Evolutionary conservation across 192 early-diverging fungal species (phyloP), one percentile per base, ranked within the genome.

Genomic region (Geranomyces variabilis): DNA sequence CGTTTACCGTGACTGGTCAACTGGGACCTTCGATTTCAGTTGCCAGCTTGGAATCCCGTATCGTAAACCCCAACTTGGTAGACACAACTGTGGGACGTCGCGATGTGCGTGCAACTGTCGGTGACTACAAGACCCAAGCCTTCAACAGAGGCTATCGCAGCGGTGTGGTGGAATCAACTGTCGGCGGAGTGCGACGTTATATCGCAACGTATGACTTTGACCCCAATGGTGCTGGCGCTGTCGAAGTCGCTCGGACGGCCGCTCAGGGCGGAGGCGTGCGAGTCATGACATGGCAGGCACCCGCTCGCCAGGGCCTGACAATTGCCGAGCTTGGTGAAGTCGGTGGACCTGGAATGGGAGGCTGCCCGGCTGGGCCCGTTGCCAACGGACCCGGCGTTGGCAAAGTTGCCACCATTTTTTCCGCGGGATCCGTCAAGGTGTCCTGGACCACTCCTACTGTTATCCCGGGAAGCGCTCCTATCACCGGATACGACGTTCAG

Each of bases 341-440:
- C 15, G 43, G 43, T 14, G 63, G 63, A 36, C 63, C 63, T 36
- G 63, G 63, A 26, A 45, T 65, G 63, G 44, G 63, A 22, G 63
- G 63, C 30, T 65, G 63, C 44, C 63, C 63, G n/a, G 43, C 45
- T n/a, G 63, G 63, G 2, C 63, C 63, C 19, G 44, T 7, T 33
- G 28, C 22, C 28, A 24, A 2, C 7, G 28, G 22, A 19, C 58
- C 58, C 7, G 30, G 28, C 1, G 58, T 33, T 29, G 58, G 58
- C 5, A 33, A 19, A 19, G 22, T 60, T 60, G 58, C 58, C 58
- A 33, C 58, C 17, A 29, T 60, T 17, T 60, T 28, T 17, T 41
- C 36, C 10, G 36, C 36, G 10, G 58, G 58, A 30, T 19, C 19
- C 7, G 58, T 60, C 31, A 60, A 60, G 17, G 58, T 60, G 2